Evolutionary conservation across 148 eudicot species (phyloP).

Genomic region (Hydrangea macrophylla): DNA sequence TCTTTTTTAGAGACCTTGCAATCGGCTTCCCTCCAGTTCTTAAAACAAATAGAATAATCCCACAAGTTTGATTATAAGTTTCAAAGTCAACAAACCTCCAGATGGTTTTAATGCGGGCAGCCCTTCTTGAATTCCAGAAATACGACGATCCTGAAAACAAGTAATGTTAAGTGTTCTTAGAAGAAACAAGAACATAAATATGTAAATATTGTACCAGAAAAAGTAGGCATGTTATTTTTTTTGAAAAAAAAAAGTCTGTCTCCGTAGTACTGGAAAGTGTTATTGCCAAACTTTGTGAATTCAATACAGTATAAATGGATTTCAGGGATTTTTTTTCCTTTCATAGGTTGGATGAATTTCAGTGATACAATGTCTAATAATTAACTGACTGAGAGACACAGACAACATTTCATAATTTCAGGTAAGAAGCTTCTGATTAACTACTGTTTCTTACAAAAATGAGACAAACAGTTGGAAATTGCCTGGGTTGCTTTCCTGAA

Average conservation of each 20-base stretch:
- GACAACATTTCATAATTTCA: no score
- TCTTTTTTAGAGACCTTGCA: not conserved
- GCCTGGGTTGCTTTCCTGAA: no score
- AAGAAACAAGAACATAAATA: not conserved
- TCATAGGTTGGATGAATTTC: not conserved
- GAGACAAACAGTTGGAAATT: no score
- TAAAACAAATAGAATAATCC: not conserved
- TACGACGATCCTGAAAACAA: conserved; percentile 21
- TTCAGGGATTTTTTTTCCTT: not conserved
- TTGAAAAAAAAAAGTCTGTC: no score
- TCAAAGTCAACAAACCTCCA: conserved; percentile 16
- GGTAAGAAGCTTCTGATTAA: no score
- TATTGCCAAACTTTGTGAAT: not conserved
- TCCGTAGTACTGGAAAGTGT: no score
- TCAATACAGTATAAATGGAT: not conserved
- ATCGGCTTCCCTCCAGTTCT: not conserved
- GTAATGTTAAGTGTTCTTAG: not conserved
- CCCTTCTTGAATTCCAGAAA: conserved; percentile 25
- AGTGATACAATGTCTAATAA: not conserved
- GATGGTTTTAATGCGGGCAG: conserved; percentile 6
- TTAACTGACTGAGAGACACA: no score
- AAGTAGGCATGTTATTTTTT: no score
- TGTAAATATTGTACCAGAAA: not conserved
- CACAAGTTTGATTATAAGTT: not conserved
- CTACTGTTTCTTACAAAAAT: no score